phyloP scores from a whole-genome alignment of 352 stramenopile species.

The Phytophthora ramorum region DNA sequence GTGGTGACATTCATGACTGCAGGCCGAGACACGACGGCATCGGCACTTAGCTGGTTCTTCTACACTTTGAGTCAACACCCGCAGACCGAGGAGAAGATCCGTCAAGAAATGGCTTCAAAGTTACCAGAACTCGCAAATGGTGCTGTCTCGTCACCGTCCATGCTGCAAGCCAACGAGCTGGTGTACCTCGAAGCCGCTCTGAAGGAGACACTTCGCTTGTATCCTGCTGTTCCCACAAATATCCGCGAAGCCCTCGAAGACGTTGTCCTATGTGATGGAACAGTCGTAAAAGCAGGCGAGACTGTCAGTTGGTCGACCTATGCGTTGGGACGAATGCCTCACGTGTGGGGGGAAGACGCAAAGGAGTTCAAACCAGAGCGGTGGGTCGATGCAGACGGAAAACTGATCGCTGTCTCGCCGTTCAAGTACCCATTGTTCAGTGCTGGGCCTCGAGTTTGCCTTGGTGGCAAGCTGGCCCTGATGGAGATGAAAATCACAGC shows the following conservation, averaged over 20 bases:
- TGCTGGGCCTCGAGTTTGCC: slow-evolving; percentile 50
- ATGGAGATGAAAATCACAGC: slow-evolving; percentile 65
- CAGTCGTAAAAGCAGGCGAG: slow-evolving; percentile 34
- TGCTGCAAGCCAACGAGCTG: slow-evolving; percentile 36
- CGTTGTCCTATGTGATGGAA: slow-evolving; percentile 52
- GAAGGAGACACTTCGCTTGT: slow-evolving; percentile 42
- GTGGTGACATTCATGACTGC: slow-evolving; percentile 81
- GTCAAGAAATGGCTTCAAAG: slow-evolving; percentile 38
- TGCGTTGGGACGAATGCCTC: slow-evolving; percentile 40
- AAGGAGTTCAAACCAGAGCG: slow-evolving; percentile 53
- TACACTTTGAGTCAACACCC: slow-evolving; percentile 59
- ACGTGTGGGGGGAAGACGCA: slow-evolving; percentile 52
- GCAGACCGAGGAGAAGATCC: slow-evolving; percentile 43
- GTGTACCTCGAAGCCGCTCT: slow-evolving; percentile 53
- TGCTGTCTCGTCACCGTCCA: slow-evolving; percentile 10
- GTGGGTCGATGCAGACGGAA: slow-evolving; percentile 41
- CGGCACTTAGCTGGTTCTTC: slow-evolving; percentile 74
- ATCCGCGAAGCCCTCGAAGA: slow-evolving; percentile 41
- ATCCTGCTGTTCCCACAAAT: slow-evolving; percentile 39
- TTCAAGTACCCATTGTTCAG: slow-evolving; percentile 65
- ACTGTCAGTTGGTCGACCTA: slow-evolving; percentile 46
- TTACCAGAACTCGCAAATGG: slow-evolving; percentile 27
- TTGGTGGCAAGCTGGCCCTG: slow-evolving; percentile 53
- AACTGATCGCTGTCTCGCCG: slow-evolving; percentile 38
- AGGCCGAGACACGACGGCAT: slow-evolving; percentile 71